Conservation (phyloP, 2,329 filamentous ascomycete species). For the Trichophyton mentagrophytes region DNA sequence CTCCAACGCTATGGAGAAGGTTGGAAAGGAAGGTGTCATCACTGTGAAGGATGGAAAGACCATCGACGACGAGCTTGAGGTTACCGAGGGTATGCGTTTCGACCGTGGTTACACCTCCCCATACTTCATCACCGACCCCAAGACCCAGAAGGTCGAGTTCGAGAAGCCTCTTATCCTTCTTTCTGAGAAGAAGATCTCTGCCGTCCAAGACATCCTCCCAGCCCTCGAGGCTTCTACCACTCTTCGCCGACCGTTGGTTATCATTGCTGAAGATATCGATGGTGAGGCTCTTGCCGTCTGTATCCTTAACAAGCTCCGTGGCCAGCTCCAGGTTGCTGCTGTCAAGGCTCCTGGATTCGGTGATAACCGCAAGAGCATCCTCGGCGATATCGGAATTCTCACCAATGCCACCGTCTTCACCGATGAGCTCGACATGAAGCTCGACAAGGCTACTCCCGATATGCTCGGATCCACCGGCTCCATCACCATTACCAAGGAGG, state of each 20-base stretch:
- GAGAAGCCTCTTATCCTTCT: slow-evolving; percentile 98
- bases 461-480: slow-evolving; percentile 95
- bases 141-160: slow-evolving; percentile 98
- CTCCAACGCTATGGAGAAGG: slow-evolving; percentile 98
- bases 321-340: slow-evolving; percentile 94
- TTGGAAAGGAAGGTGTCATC: slow-evolving; percentile 99
- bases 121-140: slow-evolving; percentile 99
- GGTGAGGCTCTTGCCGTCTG: slow-evolving; percentile 96
- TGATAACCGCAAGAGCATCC: slow-evolving; percentile 99
- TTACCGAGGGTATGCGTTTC: slow-evolving; percentile 99
- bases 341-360: slow-evolving; percentile 99
- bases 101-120: slow-evolving; percentile 97
- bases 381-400: slow-evolving; percentile 87
- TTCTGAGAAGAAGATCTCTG: slow-evolving; percentile 99
- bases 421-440: slow-evolving; percentile 96
- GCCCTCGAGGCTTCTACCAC: slow-evolving; percentile 95
- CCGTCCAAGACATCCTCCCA: slow-evolving; percentile 96
- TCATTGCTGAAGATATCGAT: slow-evolving; percentile 98
- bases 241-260: slow-evolving; percentile 86
- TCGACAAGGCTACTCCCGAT: slow-evolving; percentile 92
- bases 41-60: slow-evolving; percentile 99
- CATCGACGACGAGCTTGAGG: slow-evolving; percentile 89
- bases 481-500: slow-evolving; percentile 99
- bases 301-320: slow-evolving; percentile 99
- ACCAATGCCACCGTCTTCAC: slow-evolving; percentile 97